Evolutionary conservation across 192 early-diverging fungal genomes (phyloP), one percentile per base, ranked within the genome.

Genomic region (Bifiguratus adelaidae): DNA sequence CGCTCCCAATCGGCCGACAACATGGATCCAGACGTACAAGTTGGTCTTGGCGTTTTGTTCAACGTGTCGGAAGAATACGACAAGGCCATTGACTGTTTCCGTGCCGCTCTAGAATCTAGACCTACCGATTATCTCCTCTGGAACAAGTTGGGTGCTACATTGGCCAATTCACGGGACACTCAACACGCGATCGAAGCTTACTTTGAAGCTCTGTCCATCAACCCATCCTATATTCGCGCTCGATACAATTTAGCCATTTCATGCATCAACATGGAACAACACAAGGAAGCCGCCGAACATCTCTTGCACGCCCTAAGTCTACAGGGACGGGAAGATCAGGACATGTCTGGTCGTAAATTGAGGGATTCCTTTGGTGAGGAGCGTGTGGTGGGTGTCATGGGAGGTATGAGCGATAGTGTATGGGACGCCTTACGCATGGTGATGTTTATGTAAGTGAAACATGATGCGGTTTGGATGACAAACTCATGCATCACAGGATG

Each of bases 81-180:
- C 42, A 99, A 99, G 73, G 94, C 96, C 1, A 73, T 93, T 6
- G 96, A 99, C 56, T 99, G 96, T 60, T 99, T 99, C 70, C 77
- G 85, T 47, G 81, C 92, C 0, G 93, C 93, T 28, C 61, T 99
- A 29, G 76, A 81, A 13, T 74, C 74, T 19, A 72, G 85, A 15
- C 96, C 96, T 9, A 71, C 82, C 61, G 90, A 97, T 58, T 95
- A 94, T 59, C 67, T 93, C 55, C 70, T 96, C 28, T 99, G 90
- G 90, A 97, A 97, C 71, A 89, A 91, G 50, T 74, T 97, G 21
- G 96, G 96, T 6, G 96, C 96, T 3, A 99, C 94, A 0, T 73
- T 92, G 30, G 96, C 94, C 18, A 97, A 99, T 54, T 73, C 83
- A 11, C 73, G 73, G n/a, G 67, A 85, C 34, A 74, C 83, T 16